These are phyloP conservation scores for Malus fusca DNA, from an alignment of 306 rosid genomes.

Conservation along the genomic window DNA sequence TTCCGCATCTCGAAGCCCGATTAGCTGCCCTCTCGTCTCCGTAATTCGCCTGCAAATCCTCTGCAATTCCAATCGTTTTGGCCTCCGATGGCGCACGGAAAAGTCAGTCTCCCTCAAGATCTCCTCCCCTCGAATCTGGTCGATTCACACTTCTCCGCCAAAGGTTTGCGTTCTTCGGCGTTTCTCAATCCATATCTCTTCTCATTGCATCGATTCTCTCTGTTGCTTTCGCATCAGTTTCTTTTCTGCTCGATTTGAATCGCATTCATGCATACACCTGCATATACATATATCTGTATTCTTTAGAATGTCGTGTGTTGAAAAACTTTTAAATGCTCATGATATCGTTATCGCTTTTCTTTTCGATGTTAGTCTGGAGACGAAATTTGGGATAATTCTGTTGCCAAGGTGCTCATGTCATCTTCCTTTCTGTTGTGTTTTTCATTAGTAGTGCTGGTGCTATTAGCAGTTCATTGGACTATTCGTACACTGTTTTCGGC, in stretches of 20 bases:
- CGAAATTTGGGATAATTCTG: background rate
- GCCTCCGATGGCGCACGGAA: constrained; percentile 36
- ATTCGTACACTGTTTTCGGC: no score
- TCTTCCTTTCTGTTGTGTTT: background rate
- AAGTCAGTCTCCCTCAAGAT: constrained; percentile 56
- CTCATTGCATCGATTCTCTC: background rate
- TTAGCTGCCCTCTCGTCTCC: background rate
- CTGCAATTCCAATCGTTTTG: constrained; percentile 15
- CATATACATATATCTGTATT: background rate
- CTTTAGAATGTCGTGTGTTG: no score
- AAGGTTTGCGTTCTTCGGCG: constrained; percentile 36
- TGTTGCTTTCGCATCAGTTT: background rate
- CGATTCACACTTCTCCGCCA: constrained; percentile 32
- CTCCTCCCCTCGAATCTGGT: constrained; percentile 36
- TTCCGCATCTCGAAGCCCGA: background rate
- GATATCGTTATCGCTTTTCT: background rate
- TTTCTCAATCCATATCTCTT: background rate
- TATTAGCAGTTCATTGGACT: background rate
- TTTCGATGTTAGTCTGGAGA: background rate
- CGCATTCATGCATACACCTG: background rate
- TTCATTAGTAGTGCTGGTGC: background rate
- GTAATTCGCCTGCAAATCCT: constrained; percentile 19
- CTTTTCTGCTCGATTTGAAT: background rate
- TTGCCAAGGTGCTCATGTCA: background rate
- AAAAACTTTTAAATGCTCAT: background rate